Evolutionary conservation across 768 basidiomycete genomes (phyloP).

Genomic region (Trametes gibbosa): DNA sequence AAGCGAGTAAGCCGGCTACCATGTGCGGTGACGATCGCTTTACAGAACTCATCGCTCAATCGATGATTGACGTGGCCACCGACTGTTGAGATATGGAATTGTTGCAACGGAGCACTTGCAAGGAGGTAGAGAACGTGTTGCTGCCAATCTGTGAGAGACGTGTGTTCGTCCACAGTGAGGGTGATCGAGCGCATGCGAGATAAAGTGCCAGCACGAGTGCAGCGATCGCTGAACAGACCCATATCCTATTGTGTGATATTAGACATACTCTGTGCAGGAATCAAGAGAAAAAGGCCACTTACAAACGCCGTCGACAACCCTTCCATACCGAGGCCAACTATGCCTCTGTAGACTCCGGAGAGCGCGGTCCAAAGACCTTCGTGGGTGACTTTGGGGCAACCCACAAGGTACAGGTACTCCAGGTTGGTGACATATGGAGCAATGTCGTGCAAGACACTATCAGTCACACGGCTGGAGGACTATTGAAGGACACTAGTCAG

Average conservation of each 20-base stretch:
- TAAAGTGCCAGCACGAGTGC: constrained; percentile 37
- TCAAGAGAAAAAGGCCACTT: constrained; percentile 23
- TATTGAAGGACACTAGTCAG: background rate
- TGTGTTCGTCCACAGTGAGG: constrained; percentile 37
- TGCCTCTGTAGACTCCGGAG: constrained; percentile 41
- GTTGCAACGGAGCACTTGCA: constrained; percentile 42
- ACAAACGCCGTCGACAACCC: constrained; percentile 62
- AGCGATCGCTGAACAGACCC: constrained; percentile 40
- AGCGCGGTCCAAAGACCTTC: constrained; percentile 53
- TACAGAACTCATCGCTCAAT: constrained; percentile 50
- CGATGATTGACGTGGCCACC: constrained; percentile 34
- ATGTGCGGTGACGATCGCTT: constrained; percentile 47
- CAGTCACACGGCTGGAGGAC: background rate
- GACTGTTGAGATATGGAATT: constrained; percentile 56
- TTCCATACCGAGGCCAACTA: constrained; percentile 59
- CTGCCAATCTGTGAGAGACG: constrained; percentile 17
- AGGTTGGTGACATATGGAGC: constrained; percentile 49
- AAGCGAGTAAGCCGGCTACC: constrained; percentile 51
- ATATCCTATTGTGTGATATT: constrained; percentile 45
- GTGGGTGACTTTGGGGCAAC: constrained; percentile 70
- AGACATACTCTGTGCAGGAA: no score
- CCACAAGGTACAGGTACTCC: constrained; percentile 58
- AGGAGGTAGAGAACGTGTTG: constrained; percentile 14
- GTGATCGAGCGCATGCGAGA: constrained; percentile 53
- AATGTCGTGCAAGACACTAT: constrained; percentile 53